Base-by-base conservation (phyloP, 768 basidiomycete genomes). In the Tubosaeta brunneosetosa region DNA sequence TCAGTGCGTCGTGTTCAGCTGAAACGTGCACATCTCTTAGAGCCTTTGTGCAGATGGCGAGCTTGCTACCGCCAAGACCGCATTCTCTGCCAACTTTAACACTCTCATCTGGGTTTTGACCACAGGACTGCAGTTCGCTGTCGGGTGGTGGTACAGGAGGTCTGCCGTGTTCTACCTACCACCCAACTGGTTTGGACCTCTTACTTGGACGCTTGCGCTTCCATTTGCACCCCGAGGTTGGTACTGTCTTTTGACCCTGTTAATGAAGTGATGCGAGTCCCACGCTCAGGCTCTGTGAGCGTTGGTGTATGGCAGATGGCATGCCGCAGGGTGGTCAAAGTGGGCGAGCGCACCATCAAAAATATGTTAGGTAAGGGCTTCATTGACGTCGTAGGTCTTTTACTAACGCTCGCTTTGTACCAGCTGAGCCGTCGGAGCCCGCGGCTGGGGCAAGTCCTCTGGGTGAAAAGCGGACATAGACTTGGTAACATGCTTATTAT, bases 261-360 rank as follows among this genome's bases (percentile, higher is more conserved):
- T 6, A 14, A 26, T 38, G 37, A 9, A 26, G 7, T 38, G 36
- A 55, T 43, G 33, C 33, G 37, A 47, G 14, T 0, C 36, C 27
- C 19, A 26, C 50, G 22, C 55, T 16, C 56, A 94, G 94, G 95
- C 11, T 89, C 92, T 11, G 87, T 99, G 54, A 92, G 91, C 60
- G 91, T 93, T 38, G 90, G 88, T 1, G 81, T 92, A 37, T 99
- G 95, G 95, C 89, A 93, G 64, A 91, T 97, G 84, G 89, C 92
- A 8, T 94, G 93, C 70, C 85, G 82, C 57, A 78, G 92, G 47
- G 87, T 92, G n/a, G 78, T 97, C 52, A 77, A 80, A 53, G 76
- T 85, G n/a, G 77, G 84, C 42, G 91, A 92, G 67, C 77, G 81
- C 22, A 75, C 86, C 6, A 83, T 86, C 51, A 86, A 81, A 65